Evolutionary conservation across 495 filamentous ascomycete species (phyloP).

Genomic region (Neurospora sp.): DNA sequence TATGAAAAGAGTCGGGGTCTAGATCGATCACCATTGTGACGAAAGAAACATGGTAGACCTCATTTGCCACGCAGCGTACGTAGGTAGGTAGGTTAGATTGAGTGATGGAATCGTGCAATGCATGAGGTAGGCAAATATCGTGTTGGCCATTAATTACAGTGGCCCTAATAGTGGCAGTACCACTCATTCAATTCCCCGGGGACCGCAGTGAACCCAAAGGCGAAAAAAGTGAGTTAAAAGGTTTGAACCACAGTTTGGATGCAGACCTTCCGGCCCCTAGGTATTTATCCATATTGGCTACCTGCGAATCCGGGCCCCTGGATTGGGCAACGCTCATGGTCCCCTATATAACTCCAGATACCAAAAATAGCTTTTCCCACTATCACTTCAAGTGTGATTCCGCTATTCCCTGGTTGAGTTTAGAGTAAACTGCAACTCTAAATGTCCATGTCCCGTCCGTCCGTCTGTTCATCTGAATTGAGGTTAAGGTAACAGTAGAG

Average conservation of each 20-base stretch:
- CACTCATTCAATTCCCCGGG: background rate
- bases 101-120: background rate
- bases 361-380: background rate
- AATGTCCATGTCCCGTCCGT: background rate
- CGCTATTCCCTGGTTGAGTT: background rate
- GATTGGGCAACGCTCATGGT: conserved; percentile 15
- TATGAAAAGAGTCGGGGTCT: background rate
- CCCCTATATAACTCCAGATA: background rate
- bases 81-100: background rate
- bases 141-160: background rate
- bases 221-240: background rate
- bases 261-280: conserved; percentile 11
- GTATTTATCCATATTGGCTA: conserved; percentile 24
- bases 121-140: background rate
- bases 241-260: conserved; percentile 3
- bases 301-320: conserved; percentile 25
- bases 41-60: background rate
- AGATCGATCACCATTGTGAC: background rate
- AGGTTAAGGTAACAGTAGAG: background rate
- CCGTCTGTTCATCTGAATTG: too few species aligned
- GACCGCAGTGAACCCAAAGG: background rate
- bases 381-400: background rate
- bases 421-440: background rate
- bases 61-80: background rate
- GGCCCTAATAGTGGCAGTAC: background rate